Base-by-base conservation (phyloP, 2,329 filamentous ascomycete species). In the Sclerotinia subarctica region DNA sequence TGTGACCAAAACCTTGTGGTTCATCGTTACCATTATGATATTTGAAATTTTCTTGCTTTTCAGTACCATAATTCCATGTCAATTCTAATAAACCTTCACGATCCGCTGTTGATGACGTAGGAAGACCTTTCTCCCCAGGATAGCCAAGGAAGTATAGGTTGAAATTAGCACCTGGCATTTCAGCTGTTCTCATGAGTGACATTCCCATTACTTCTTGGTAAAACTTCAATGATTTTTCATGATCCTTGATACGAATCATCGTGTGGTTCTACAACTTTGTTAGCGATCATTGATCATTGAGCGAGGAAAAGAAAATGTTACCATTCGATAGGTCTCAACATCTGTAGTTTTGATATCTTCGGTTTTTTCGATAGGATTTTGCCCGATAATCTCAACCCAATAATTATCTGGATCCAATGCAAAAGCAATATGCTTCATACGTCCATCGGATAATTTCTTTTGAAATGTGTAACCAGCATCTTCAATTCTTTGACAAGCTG, bases 91-190 rank as follows among this genome's bases (percentile, higher is more conserved):
- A 79, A 0, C 94, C 95, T 79, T 98, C 94, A 71, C 88, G 87
- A 66, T 88, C 83, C 10, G 88, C 86, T 15, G 87, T 84, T 10
- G 85, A 82, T 69, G 83, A 81, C 56, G 84, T 81, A 10, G 85
- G 80, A 53, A 82, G 77, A 10, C 83, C 84, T 76, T 87, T 83
- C 59, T 82, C 79, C 42, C 82, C 85, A 1, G 85, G 84, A 76
- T 97, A 99, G 26, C 89, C 93, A 52, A 98, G 83, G 83, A 98
- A 98, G 81, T 97, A 98, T 32, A 97, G 83, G 74, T 93, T 96
- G 82, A 97, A 98, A 29, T 86, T 87, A 24, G 87, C 88, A 42
- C 86, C 86, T 29, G 86, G 80, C 73, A 87, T 89, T 80, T 96
- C 92, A 15, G 79, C 80, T 3, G 88, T 94, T 69, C 91, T 88